Evolutionary conservation across 257 asterid species (phyloP).

Genomic region (Paulownia fortunei): DNA sequence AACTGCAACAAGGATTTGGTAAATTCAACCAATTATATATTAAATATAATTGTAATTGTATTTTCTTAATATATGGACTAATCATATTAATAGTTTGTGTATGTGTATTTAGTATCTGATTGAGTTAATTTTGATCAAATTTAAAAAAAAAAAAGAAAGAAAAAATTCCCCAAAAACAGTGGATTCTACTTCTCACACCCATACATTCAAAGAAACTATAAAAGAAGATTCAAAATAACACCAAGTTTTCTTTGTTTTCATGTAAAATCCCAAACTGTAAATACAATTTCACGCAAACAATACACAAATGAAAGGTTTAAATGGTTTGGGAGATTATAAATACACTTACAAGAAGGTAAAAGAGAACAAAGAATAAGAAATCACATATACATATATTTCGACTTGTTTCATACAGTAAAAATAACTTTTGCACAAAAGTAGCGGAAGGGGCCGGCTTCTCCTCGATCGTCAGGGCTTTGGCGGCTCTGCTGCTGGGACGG

Average conservation of each 20-base stretch:
- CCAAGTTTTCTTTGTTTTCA: constrained; percentile 4
- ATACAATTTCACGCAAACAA: constrained; percentile 37
- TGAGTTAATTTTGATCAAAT: too few relatives aligned
- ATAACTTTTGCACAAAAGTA: constrained; percentile 2
- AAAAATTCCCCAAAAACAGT: too few relatives aligned
- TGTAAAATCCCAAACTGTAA: constrained; percentile 36
- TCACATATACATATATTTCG: constrained; percentile 34
- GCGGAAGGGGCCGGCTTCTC: not conserved
- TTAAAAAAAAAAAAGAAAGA: too few relatives aligned
- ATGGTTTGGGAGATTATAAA: not conserved
- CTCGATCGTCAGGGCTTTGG: constrained; percentile 47
- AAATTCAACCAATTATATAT: too few relatives aligned
- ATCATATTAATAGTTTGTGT: too few relatives aligned
- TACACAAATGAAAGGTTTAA: constrained; percentile 28
- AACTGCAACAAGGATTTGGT: too few relatives aligned
- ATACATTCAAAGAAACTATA: too few relatives aligned
- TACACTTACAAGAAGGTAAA: constrained; percentile 21
- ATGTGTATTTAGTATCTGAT: too few relatives aligned
- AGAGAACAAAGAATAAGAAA: constrained; percentile 40
- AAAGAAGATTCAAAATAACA: not conserved
- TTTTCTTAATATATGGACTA: too few relatives aligned
- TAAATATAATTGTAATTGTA: too few relatives aligned
- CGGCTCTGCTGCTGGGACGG: constrained; percentile 47
- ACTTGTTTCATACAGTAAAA: constrained; percentile 15
- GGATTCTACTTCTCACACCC: too few relatives aligned